phyloP scores from a whole-genome alignment of 257 asterid species.

The Verbena officinalis region DNA sequence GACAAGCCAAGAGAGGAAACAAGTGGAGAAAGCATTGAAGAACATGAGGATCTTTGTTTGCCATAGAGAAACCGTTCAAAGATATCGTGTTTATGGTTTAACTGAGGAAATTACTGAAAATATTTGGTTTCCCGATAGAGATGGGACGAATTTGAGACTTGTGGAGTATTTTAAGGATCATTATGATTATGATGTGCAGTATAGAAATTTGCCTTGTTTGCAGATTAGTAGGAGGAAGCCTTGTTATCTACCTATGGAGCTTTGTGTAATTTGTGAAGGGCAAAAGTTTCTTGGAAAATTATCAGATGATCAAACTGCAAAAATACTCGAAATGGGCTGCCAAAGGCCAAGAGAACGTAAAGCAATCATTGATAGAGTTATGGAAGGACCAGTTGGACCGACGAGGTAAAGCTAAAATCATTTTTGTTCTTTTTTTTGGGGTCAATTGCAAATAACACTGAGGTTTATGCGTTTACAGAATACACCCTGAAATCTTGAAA shows the following conservation, averaged over 20 bases:
- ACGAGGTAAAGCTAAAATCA: slow-evolving; percentile 64
- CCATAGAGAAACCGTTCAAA: slow-evolving; percentile 84
- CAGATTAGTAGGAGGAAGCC: slow-evolving; percentile 86
- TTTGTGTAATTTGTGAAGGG: slow-evolving; percentile 95
- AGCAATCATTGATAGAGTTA: slow-evolving; percentile 65
- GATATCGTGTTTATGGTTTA: slow-evolving; percentile 70
- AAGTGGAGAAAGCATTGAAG: slow-evolving; percentile 77
- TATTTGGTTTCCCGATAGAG: slow-evolving; percentile 78
- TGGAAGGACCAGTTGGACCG: slow-evolving; percentile 93
- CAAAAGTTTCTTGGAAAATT: slow-evolving; percentile 96
- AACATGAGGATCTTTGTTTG: slow-evolving; percentile 85
- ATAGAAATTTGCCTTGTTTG: slow-evolving; percentile 82
- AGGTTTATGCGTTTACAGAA: too few relatives aligned
- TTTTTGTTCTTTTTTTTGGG: too few relatives aligned
- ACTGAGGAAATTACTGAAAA: slow-evolving; percentile 68
- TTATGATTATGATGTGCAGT: slow-evolving; percentile 73
- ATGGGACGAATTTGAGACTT: slow-evolving; percentile 59
- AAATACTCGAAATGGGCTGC: slow-evolving; percentile 84
- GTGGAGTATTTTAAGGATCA: slow-evolving; percentile 79
- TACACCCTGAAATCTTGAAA: too few relatives aligned
- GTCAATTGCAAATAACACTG: too few relatives aligned
- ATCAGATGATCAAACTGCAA: slow-evolving; percentile 89
- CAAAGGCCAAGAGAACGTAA: slow-evolving; percentile 77
- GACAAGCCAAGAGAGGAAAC: slow-evolving; percentile 58
- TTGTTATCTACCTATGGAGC: slow-evolving; percentile 95